A percentile compares a stretch with the other conserved stretches of the same genome.
Evolutionary conservation across 2,329 filamentous ascomycete species (phyloP).

Genomic region (Aspergillus sp.): DNA sequence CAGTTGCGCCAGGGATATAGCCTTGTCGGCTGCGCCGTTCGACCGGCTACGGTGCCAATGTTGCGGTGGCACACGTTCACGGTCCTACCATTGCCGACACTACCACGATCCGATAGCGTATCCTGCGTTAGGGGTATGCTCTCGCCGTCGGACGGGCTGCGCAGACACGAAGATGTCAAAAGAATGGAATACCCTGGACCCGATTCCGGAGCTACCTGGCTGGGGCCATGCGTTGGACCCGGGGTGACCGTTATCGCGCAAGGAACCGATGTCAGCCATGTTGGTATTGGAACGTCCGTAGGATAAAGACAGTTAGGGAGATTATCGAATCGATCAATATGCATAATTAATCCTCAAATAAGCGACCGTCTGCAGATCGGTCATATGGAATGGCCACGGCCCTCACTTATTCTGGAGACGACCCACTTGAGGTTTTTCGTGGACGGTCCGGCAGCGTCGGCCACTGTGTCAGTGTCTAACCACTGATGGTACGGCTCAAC

Average conservation of each 20-base stretch:
- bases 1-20: not conserved
- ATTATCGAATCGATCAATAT: not conserved
- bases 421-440: not conserved
- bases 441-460: not conserved
- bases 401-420: not conserved
- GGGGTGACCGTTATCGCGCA: not conserved
- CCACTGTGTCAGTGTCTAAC: not conserved
- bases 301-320: not conserved
- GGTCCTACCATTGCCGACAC: constrained; percentile 4
- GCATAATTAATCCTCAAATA: not conserved
- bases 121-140: constrained; percentile 5
- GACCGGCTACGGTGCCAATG: constrained; percentile 6
- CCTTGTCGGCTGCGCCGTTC: constrained; percentile 3
- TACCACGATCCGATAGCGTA: constrained; percentile 2
- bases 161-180: not conserved
- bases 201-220: not conserved
- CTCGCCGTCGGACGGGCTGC: constrained; percentile 6
- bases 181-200: constrained; percentile 1
- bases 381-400: not conserved
- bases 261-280: not conserved
- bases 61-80: constrained; percentile 7
- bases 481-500: not conserved
- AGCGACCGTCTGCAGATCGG: not conserved
- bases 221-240: not conserved
- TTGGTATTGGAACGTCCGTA: not conserved